These are phyloP conservation scores for Polygonum maritimum DNA, from an alignment of 148 eudicot species.

Conservation along the genomic window DNA sequence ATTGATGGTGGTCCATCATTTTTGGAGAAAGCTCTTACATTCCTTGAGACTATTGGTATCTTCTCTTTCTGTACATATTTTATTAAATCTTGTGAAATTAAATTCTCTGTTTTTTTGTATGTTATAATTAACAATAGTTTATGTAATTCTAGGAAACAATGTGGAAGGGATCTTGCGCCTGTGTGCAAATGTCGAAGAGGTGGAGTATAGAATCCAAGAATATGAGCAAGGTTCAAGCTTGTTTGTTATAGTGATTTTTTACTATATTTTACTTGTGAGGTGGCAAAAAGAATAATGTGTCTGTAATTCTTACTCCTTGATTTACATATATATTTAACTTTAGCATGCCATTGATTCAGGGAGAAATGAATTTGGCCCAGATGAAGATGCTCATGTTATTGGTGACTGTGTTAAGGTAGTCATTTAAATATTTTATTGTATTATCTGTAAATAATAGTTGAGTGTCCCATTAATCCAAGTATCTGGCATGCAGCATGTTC, in stretches of 20 bases:
- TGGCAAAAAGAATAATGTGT: background rate
- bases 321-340: background rate
- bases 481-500: conserved; percentile 71
- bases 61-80: background rate
- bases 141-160: conserved; percentile 42
- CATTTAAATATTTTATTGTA: conserved; percentile 4
- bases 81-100: background rate
- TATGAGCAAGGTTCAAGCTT: conserved; percentile 71
- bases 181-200: conserved; percentile 98
- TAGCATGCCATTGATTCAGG: conserved; percentile 28
- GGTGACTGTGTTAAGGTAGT: conserved; percentile 97
- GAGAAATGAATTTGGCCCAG: conserved; percentile 70
- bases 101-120: background rate
- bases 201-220: conserved; percentile 88
- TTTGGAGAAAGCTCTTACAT: conserved; percentile 91
- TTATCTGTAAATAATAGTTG: background rate
- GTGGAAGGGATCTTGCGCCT: conserved; percentile 96
- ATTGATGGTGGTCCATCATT: conserved; percentile 99
- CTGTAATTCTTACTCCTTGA: background rate
- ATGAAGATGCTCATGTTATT: conserved; percentile 97
- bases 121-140: background rate
- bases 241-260: background rate
- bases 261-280: background rate
- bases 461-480: conserved; percentile 6
- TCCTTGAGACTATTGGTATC: conserved; percentile 87